phyloP scores from a whole-genome alignment of 1,284 basidiomycete species.

The Ceratorhiza oryzae-sativae region DNA sequence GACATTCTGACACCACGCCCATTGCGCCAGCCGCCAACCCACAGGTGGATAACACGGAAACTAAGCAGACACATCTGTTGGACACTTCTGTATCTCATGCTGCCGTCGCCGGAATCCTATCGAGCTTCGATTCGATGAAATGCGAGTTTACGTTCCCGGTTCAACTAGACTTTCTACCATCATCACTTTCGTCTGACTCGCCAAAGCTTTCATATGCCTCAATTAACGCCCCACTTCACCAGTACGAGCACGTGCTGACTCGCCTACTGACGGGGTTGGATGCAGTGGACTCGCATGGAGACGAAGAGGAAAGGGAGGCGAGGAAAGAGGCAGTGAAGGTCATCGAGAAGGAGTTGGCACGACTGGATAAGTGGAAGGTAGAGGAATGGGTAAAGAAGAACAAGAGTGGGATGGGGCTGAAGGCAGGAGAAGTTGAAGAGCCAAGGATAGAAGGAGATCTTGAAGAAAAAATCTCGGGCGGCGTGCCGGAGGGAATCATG shows the following conservation, averaged over 20 bases:
- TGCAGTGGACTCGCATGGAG: constrained; percentile 69
- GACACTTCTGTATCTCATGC: constrained; percentile 30
- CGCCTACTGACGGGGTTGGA: constrained; percentile 70
- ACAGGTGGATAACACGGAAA: not conserved
- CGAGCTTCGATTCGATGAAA: constrained; percentile 32
- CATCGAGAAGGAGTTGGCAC: constrained; percentile 68
- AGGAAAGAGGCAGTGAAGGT: constrained; percentile 64
- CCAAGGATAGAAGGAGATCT: too few relatives aligned
- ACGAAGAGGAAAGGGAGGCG: constrained; percentile 61
- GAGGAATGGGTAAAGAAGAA: constrained; percentile 47
- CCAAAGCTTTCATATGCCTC: constrained; percentile 58
- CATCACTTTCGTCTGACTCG: not conserved
- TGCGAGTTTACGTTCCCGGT: constrained; percentile 40
- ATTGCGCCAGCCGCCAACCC: not conserved
- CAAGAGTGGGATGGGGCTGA: not conserved
- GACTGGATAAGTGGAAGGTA: constrained; percentile 57
- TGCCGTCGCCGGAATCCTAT: constrained; percentile 33
- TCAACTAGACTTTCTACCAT: constrained; percentile 38
- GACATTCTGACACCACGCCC: too few relatives aligned
- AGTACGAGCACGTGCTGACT: constrained; percentile 66
- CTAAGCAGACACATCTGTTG: not conserved
- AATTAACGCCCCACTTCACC: constrained; percentile 63
- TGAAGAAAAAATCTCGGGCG: too few relatives aligned
- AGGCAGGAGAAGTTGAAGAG: too few relatives aligned
- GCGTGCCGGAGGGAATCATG: too few relatives aligned